phyloP scores from a whole-genome alignment of 2,329 filamentous ascomycete genomes.

The Bipolaris gigantea region DNA sequence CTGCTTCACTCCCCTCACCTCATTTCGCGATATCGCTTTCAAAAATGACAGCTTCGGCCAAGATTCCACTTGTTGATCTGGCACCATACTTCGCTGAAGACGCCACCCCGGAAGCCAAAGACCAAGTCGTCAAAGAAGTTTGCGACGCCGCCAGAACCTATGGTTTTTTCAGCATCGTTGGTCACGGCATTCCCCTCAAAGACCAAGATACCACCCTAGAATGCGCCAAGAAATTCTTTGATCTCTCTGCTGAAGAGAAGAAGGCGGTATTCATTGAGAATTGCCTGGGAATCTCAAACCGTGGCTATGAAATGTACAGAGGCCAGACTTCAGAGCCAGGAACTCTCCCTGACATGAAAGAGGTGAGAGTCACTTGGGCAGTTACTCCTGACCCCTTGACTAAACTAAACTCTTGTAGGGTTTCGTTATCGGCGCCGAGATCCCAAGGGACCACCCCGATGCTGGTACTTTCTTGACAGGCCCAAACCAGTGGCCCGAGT shows the following conservation, averaged over 20 bases:
- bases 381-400: background rate
- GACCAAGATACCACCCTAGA: slow-evolving; percentile 6
- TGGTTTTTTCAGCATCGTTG: slow-evolving; percentile 20
- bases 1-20: background rate
- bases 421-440: background rate
- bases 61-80: background rate
- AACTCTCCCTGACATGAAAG: slow-evolving; percentile 18
- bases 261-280: slow-evolving; percentile 7
- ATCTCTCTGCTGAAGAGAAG: slow-evolving; percentile 18
- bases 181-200: slow-evolving; percentile 16
- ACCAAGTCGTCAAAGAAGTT: background rate
- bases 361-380: slow-evolving; percentile 3
- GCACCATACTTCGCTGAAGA: background rate
- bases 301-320: slow-evolving; percentile 2
- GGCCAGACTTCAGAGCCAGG: background rate
- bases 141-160: background rate
- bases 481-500: background rate
- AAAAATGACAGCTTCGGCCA: background rate
- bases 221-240: slow-evolving; percentile 10
- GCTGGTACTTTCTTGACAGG: background rate
- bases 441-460: background rate
- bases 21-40: background rate
- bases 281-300: background rate
- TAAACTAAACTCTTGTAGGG: background rate
- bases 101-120: background rate